Evolutionary conservation across 129 eudicot genomes (phyloP).

Genomic region (Flaveria trinervia): DNA sequence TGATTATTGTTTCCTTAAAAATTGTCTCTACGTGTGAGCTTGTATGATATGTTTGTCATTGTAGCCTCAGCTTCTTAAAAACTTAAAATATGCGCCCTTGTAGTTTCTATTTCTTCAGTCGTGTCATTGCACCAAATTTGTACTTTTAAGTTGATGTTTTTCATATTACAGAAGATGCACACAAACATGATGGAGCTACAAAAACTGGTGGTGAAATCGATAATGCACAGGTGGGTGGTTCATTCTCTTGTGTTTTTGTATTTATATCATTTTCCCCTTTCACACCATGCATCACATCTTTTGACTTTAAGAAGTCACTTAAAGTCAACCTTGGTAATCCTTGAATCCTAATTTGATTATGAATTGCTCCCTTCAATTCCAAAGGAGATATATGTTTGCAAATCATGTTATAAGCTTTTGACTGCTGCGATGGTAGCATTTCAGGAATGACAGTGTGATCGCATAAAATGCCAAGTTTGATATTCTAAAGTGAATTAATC

Average conservation of each 20-base stretch:
- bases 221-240: constrained; percentile 35
- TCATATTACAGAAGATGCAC: constrained; percentile 25
- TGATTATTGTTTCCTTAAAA: not conserved
- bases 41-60: not conserved
- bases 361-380: not conserved
- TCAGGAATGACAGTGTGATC: not conserved
- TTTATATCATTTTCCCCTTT: not conserved
- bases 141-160: not conserved
- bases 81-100: not conserved
- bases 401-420: not conserved
- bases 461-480: not conserved
- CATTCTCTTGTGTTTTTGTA: constrained; percentile 2
- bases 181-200: constrained; percentile 34
- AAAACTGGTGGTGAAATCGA: constrained; percentile 39
- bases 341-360: not conserved
- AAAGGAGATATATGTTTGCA: not conserved
- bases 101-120: not conserved
- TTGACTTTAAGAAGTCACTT: not conserved
- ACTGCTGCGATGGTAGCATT: not conserved
- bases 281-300: not conserved
- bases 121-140: not conserved
- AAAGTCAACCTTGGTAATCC: not conserved
- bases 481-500: not conserved
- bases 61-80: not conserved
- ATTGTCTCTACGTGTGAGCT: not conserved